A percentile compares a stretch with the other conserved stretches of the same genome.
Evolutionary conservation across 2,329 filamentous ascomycete species (phyloP).

Genomic region (Chalaropsis thielavioides): DNA sequence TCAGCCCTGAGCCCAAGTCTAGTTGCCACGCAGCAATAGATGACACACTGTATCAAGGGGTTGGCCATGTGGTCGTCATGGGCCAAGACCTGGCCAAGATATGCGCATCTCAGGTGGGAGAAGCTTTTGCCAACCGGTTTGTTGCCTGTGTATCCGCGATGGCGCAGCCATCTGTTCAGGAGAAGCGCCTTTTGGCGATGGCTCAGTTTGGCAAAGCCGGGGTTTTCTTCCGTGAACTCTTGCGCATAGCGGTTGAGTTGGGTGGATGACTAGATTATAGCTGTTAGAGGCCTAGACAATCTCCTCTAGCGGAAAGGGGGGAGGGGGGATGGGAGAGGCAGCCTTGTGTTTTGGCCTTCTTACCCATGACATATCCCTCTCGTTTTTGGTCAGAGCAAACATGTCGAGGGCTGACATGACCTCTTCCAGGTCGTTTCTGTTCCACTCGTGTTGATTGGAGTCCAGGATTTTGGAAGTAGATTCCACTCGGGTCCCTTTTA

Average conservation of each 20-base stretch:
- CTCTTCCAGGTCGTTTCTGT: conserved; percentile 40
- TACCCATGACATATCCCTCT: conserved; percentile 62
- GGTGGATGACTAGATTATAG: conserved; percentile 37
- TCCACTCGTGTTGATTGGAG: conserved; percentile 3
- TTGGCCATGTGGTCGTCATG: conserved; percentile 62
- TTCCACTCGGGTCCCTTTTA: not conserved
- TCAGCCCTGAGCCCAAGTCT: conserved; percentile 61
- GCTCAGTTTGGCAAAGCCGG: conserved; percentile 40
- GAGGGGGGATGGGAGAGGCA: too few relatives aligned
- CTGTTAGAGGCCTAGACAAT: not conserved
- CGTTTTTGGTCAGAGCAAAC: conserved; percentile 62
- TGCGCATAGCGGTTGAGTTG: conserved; percentile 50
- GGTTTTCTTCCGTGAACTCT: conserved; percentile 38
- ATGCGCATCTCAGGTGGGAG: conserved; percentile 11
- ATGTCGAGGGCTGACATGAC: conserved; percentile 76
- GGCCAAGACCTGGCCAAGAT: conserved; percentile 62
- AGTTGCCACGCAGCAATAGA: conserved; percentile 68
- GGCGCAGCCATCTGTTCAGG: conserved; percentile 55
- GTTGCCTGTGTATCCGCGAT: conserved; percentile 55
- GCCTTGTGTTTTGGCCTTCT: conserved; percentile 20
- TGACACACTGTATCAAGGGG: conserved; percentile 72
- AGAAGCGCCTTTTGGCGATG: conserved; percentile 53
- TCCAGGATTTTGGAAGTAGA: not conserved
- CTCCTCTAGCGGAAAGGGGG: too few relatives aligned
- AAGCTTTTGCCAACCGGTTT: conserved; percentile 22